phyloP scores from a whole-genome alignment of 345 rosid genomes.

The Bretschneidera sinensis region DNA sequence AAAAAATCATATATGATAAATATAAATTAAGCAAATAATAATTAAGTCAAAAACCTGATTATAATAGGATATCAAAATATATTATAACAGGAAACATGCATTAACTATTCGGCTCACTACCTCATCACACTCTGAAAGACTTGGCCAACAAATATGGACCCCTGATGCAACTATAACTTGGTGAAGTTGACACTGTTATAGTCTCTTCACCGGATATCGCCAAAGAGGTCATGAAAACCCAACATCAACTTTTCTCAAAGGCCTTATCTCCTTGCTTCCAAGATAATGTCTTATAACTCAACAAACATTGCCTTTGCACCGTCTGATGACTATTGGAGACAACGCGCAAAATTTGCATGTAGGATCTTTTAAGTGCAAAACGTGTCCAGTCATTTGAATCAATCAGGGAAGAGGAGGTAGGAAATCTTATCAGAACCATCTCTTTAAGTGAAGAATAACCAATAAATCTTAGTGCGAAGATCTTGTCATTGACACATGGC shows the following conservation, averaged over 20 bases:
- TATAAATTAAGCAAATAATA: too few relatives aligned
- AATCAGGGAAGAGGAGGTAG: background rate
- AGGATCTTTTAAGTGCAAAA: background rate
- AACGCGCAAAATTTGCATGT: background rate
- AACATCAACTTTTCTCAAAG: background rate
- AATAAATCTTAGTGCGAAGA: constrained; percentile 6
- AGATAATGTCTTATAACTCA: background rate
- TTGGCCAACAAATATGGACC: constrained; percentile 6
- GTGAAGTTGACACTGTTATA: background rate
- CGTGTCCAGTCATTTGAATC: background rate
- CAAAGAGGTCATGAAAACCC: background rate
- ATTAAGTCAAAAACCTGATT: too few relatives aligned
- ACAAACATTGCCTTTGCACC: background rate
- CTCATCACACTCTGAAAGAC: background rate
- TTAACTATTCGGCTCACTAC: background rate
- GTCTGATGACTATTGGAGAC: background rate
- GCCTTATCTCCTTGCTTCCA: background rate
- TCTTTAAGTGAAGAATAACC: background rate
- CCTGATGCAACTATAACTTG: background rate
- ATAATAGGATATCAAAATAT: too few relatives aligned
- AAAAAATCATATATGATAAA: too few relatives aligned
- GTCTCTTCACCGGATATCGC: background rate
- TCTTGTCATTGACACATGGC: constrained; percentile 12
- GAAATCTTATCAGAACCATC: background rate
- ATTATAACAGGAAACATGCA: background rate